Evolutionary conservation across 2,329 filamentous ascomycete genomes (phyloP), one percentile per base, ranked within the genome.

Genomic region (Nothomitra cinnamomea): DNA sequence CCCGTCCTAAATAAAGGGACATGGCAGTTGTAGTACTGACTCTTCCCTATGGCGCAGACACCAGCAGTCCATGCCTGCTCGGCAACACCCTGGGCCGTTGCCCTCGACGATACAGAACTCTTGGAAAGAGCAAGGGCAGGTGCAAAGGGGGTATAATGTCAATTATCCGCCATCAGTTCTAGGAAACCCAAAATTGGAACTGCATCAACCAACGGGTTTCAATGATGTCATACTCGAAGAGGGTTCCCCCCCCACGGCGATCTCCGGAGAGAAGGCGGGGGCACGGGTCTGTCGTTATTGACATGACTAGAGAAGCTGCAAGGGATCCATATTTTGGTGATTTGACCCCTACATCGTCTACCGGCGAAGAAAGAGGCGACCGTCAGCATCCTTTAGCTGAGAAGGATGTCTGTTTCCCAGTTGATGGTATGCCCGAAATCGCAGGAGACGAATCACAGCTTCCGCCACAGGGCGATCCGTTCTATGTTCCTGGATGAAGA

Each of bases 381-480:
- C 60, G 71, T 19, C 66, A 74, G 50, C 74, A 82, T 36, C 81
- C 77, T 3, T 74, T 80, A 10, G 85, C 82, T 0, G 81, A 92
- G 61, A 85, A 85, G 58, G 92, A 96, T 67, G 89, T 96, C 0
- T 95, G 92, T 69, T 95, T 95, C 61, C 90, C 89, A 0, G 80
- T 81, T 4, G 82, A 85, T 53, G 80, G 74, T 4, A 75, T 88
- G 67, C 92, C 87, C 0, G 87, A 94, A 61, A 72, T 92, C 48
- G 87, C 76, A 25, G 85, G 90, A 32, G 87, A 94, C 48, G 87
- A 92, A 50, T 45, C 60, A 61, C 51, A 59, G 58, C n/a, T n/a
- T n/a, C 42, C 41, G 68, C 60, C 57, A 63, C 58, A 61, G 68
- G 62, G 54, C 60, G 59, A 59, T 64, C 66, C 10, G 54, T 19